Evolutionary conservation across 108 stramenopile species (phyloP).

Genomic region (Parietichytrium sp.): DNA sequence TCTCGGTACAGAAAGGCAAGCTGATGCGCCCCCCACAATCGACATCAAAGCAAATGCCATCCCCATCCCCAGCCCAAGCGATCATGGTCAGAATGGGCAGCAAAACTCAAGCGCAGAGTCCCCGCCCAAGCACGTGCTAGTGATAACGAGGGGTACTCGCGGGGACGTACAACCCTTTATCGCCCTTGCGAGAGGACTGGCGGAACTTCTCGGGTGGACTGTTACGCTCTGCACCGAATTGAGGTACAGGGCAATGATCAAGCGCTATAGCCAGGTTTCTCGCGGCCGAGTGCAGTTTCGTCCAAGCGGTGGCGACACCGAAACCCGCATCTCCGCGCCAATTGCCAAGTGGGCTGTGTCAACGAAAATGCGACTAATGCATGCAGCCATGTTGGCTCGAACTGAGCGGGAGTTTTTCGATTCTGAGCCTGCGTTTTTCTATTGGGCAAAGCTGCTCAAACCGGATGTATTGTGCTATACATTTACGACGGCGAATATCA

Average conservation of each 20-base stretch:
- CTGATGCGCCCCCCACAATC: too few relatives aligned
- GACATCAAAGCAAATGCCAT: too few relatives aligned
- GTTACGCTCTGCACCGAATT: neutral
- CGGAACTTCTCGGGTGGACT: neutral
- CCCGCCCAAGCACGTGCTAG: neutral
- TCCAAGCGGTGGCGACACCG: constrained; percentile 26
- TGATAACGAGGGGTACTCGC: constrained; percentile 1
- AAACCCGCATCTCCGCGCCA: constrained; percentile 7
- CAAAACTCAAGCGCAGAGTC: neutral
- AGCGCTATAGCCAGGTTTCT: neutral
- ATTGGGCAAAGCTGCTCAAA: neutral
- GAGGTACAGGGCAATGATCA: neutral
- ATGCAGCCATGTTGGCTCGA: constrained; percentile 16
- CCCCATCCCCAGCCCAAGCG: neutral
- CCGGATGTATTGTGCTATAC: constrained; percentile 20
- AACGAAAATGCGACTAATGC: constrained; percentile 29
- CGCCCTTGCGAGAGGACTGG: neutral
- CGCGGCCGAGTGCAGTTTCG: neutral
- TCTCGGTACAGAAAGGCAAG: too few relatives aligned
- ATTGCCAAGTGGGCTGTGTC: constrained; percentile 23
- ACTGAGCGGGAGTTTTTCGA: constrained; percentile 30
- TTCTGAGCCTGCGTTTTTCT: constrained; percentile 23
- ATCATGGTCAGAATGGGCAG: neutral
- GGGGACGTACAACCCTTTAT: constrained; percentile 29
- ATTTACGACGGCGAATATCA: constrained; percentile 19